These are phyloP conservation scores for Zopfia rhizophila DNA, from an alignment of 2,329 filamentous ascomycete genomes.

Conservation along the genomic window DNA sequence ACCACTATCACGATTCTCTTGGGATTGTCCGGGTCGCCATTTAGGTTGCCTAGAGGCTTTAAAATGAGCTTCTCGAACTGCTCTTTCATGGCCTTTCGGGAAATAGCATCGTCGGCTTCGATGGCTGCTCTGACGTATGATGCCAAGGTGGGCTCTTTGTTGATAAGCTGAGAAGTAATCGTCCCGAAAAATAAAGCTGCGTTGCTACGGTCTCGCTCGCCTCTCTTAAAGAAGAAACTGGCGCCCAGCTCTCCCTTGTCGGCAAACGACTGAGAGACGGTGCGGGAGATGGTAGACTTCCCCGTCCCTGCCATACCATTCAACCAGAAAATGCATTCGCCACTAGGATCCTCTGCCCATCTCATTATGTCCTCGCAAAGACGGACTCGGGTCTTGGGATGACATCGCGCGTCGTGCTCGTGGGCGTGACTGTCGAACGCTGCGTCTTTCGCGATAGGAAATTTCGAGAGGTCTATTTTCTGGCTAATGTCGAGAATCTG, in stretches of 20 bases:
- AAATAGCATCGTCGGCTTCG: neutral
- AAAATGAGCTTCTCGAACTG: conserved; percentile 14
- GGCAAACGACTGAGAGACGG: conserved; percentile 24
- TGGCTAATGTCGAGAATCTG: no score
- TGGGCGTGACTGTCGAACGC: conserved; percentile 6
- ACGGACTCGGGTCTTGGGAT: conserved; percentile 9
- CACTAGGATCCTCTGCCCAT: conserved; percentile 6
- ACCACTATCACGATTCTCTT: no score
- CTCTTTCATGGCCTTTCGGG: neutral
- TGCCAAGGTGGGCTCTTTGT: neutral
- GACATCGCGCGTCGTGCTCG: conserved; percentile 3
- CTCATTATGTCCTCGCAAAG: conserved; percentile 7
- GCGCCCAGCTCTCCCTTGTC: conserved; percentile 11
- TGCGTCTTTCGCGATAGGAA: conserved; percentile 9
- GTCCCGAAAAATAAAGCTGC: conserved; percentile 13
- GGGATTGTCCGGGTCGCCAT: no score
- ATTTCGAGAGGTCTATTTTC: no score
- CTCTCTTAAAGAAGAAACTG: conserved; percentile 26
- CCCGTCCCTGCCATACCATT: conserved; percentile 35
- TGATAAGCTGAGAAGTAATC: conserved; percentile 5
- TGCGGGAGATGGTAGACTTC: conserved; percentile 23
- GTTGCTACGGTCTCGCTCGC: conserved; percentile 12
- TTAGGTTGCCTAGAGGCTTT: neutral
- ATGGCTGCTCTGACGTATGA: conserved; percentile 2
- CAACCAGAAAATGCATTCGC: conserved; percentile 22